phyloP scores from a whole-genome alignment of 2,329 filamentous ascomycete species.

The Fusarium guadeloupense region DNA sequence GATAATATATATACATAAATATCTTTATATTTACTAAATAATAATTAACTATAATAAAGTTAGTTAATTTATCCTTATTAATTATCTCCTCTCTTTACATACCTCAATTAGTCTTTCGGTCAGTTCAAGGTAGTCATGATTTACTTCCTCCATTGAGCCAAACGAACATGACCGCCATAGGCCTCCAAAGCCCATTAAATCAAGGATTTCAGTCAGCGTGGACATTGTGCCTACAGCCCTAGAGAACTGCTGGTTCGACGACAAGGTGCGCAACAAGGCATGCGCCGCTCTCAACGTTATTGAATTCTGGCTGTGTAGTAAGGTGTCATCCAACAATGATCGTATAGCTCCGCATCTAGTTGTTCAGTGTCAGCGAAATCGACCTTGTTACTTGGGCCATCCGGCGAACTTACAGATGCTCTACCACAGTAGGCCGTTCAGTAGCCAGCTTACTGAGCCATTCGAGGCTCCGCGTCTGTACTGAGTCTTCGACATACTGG shows the following conservation, averaged over 20 bases:
- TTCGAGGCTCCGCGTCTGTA: conserved; percentile 66
- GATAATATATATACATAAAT: no score
- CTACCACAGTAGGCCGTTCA: conserved; percentile 64
- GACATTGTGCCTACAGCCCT: conserved; percentile 58
- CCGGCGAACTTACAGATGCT: conserved; percentile 62
- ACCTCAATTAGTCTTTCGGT: conserved; percentile 71
- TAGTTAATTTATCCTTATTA: not conserved
- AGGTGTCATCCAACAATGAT: conserved; percentile 67
- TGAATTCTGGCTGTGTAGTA: conserved; percentile 71
- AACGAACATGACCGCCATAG: conserved; percentile 68
- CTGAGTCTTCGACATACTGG: conserved; percentile 68
- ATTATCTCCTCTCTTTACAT: conserved; percentile 28
- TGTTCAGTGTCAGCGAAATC: not conserved
- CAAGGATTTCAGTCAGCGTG: conserved; percentile 62
- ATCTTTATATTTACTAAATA: not conserved
- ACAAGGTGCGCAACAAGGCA: conserved; percentile 66
- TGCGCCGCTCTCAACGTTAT: conserved; percentile 69
- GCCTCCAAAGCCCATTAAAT: conserved; percentile 70
- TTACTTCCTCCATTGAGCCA: conserved; percentile 51
- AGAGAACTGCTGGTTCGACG: conserved; percentile 62
- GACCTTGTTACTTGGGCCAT: no score
- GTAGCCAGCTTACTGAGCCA: conserved; percentile 69
- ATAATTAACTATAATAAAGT: not conserved
- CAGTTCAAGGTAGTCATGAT: conserved; percentile 54
- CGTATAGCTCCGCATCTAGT: conserved; percentile 65